Conservation (phyloP, 2,329 filamentous ascomycete species). For the Eutypella sp. region DNA sequence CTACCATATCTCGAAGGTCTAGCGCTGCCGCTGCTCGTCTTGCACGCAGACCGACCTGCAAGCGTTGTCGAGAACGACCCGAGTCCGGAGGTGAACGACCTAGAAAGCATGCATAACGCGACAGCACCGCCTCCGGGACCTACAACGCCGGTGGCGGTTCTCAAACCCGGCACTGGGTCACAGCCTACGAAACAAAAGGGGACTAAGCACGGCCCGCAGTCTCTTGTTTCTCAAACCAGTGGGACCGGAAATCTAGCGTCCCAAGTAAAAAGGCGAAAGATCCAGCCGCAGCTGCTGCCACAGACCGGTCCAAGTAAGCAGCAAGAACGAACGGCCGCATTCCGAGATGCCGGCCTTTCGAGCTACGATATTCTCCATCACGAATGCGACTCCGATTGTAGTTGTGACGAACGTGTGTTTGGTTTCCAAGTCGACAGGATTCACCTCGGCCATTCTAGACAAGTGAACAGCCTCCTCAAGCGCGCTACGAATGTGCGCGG, state of each 20-base stretch:
- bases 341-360: too few relatives aligned
- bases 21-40: background rate
- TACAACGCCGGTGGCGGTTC: background rate
- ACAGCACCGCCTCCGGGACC: background rate
- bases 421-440: background rate
- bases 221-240: background rate
- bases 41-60: background rate
- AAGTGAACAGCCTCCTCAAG: background rate
- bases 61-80: background rate
- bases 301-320: too few relatives aligned
- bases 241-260: background rate
- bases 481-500: background rate
- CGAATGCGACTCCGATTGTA: too few relatives aligned
- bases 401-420: too few relatives aligned
- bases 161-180: background rate
- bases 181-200: background rate
- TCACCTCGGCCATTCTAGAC: background rate
- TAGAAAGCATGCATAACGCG: background rate
- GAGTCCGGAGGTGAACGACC: background rate
- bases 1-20: background rate
- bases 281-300: too few relatives aligned
- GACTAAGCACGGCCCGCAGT: background rate
- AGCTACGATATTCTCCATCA: too few relatives aligned
- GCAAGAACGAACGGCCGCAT: too few relatives aligned
- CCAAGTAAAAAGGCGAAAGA: too few relatives aligned